Percentiles rank a stretch among this genome's conserved stretches.
Conservation (phyloP, 23 red algal species). For the Agarophyton chilense region DNA sequence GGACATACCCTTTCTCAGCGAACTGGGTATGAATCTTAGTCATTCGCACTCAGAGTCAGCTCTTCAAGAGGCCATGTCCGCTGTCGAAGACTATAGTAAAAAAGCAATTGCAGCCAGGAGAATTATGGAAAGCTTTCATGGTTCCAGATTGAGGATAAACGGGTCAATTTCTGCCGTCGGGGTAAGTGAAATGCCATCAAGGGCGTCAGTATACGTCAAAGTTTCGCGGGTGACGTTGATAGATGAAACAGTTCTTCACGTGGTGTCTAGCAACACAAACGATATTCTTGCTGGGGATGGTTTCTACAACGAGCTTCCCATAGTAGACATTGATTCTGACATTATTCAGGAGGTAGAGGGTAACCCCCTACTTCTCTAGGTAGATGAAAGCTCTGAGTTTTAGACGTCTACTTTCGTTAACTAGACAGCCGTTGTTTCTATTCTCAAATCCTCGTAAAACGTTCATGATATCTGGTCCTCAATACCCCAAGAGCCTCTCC, state of each 20-base stretch:
- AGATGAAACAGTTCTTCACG: background rate
- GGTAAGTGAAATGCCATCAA: background rate
- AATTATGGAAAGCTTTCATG: slow-evolving; percentile 18
- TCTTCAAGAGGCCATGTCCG: background rate
- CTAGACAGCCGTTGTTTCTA: too few species aligned
- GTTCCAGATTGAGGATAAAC: background rate
- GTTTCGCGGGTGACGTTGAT: background rate
- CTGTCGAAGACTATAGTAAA: background rate
- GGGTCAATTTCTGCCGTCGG: background rate
- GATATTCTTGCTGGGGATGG: slow-evolving; percentile 14
- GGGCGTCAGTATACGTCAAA: background rate
- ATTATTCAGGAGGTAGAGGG: background rate
- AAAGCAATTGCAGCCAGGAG: background rate
- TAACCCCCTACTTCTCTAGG: background rate
- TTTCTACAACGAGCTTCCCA: slow-evolving; percentile 9
- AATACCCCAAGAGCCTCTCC: too few species aligned
- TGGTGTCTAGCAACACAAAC: background rate
- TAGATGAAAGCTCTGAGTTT: too few species aligned
- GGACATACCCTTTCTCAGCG: background rate
- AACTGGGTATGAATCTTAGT: slow-evolving; percentile 7
- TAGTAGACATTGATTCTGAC: background rate
- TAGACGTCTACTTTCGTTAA: too few species aligned
- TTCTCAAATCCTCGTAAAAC: too few species aligned
- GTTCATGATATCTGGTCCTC: too few species aligned
- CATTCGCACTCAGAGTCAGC: background rate